phyloP scores from a whole-genome alignment of 2,329 filamentous ascomycete genomes.

The Colletotrichum zoysiae region DNA sequence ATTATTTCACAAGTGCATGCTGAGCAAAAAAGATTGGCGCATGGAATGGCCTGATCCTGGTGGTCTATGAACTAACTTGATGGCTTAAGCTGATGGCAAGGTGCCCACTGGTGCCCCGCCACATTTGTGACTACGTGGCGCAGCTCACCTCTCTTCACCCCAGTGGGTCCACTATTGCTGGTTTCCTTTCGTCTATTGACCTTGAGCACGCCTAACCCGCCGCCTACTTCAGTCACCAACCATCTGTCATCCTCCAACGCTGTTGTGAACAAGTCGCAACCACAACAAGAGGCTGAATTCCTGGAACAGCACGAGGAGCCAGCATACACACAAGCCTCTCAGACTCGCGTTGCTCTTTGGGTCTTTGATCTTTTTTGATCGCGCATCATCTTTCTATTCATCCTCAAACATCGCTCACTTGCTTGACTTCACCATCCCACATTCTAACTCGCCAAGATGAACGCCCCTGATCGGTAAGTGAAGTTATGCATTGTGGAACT shows the following conservation, averaged over 20 bases:
- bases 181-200: slow-evolving; percentile 4
- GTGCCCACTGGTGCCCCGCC: slow-evolving; percentile 15
- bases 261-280: background rate
- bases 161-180: slow-evolving; percentile 10
- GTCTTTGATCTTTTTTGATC: background rate
- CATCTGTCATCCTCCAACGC: background rate
- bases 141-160: background rate
- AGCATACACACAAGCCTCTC: background rate
- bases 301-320: background rate
- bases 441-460: slow-evolving; percentile 11
- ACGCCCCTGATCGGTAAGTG: slow-evolving; percentile 30
- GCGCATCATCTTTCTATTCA: background rate
- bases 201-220: background rate
- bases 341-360: background rate
- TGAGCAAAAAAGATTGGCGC: background rate
- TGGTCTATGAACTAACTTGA: background rate
- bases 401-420: background rate
- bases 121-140: slow-evolving; percentile 21
- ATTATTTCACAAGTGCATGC: background rate
- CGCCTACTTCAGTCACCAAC: slow-evolving; percentile 2
- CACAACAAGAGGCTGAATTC: background rate
- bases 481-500: background rate
- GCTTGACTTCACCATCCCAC: background rate
- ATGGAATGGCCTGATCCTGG: background rate
- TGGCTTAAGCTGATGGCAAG: background rate